Evolutionary conservation across 768 basidiomycete genomes (phyloP).

Genomic region (Lepiota brunneoincarnata): DNA sequence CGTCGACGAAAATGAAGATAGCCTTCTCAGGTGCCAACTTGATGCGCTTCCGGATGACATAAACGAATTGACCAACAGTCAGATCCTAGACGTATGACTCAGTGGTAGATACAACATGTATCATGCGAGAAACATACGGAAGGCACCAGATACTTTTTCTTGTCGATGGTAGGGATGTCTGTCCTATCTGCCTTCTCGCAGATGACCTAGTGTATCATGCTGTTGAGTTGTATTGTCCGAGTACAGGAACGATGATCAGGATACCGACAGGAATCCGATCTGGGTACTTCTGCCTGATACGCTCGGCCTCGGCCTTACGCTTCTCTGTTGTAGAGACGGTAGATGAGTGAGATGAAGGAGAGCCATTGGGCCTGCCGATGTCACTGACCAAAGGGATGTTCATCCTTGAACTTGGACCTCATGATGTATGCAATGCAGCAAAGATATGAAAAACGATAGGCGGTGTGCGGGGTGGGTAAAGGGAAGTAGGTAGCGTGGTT

Average conservation of each 20-base stretch:
- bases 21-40: slow-evolving; percentile 99
- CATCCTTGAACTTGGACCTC: slow-evolving; percentile 98
- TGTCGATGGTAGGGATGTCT: slow-evolving; percentile 99
- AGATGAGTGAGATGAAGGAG: slow-evolving; percentile 31
- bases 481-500: slow-evolving; percentile 15
- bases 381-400: slow-evolving; percentile 92
- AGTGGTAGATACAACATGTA: neutral
- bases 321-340: slow-evolving; percentile 64
- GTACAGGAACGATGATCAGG: slow-evolving; percentile 3
- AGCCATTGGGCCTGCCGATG: slow-evolving; percentile 11
- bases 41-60: slow-evolving; percentile 99
- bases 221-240: neutral
- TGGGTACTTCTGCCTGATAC: slow-evolving; percentile 97
- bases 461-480: slow-evolving; percentile 5
- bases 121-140: slow-evolving; percentile 55
- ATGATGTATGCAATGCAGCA: slow-evolving; percentile 36
- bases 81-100: slow-evolving; percentile 61
- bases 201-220: slow-evolving; percentile 69
- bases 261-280: slow-evolving; percentile 92
- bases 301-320: slow-evolving; percentile 98
- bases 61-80: slow-evolving; percentile 98
- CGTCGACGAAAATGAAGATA: slow-evolving; percentile 99
- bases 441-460: neutral
- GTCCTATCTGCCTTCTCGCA: slow-evolving; percentile 99
- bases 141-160: slow-evolving; percentile 99